Evolutionary conservation across 345 rosid species (phyloP), one percentile per base, ranked within the genome.

Genomic region (Hibiscus trionum): DNA sequence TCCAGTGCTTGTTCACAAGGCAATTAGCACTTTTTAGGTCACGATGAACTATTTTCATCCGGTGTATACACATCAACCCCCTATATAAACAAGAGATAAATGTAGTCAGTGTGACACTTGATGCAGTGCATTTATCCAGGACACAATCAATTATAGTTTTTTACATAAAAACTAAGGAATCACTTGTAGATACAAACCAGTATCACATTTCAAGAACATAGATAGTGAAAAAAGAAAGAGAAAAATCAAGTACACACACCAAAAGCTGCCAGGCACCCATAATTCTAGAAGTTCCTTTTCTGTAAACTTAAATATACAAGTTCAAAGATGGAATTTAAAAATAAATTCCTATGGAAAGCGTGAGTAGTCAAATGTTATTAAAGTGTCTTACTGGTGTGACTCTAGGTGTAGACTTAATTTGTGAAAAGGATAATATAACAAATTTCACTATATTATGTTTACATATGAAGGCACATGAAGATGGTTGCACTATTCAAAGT

Each of bases 11-110:
- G 76, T 71, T 35, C 55, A 92, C 89, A 5, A 95, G 97, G 80
- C 98, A 92, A 71, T 95, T 62, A 33, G 66, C 73, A 42, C 73
- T 71, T 71, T 58, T 62, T 39, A 95, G 83, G 80, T 95, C 99
- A 33, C 96, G 88, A 74, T 95, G 98, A 46, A 88, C 93, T 77
- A 95, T 89, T 85, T 91, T 91, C 99, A 92, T 95, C 61, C 98
- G 84, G 76, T 95, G 99, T 71, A 95, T 85, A 82, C 98, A 95
- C 98, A 95, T 95, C 91, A 95, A 79, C 9, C 99, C 99, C 93
- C 99, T 95, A 50, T 50, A 65, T 44, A 44, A 44, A 14, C 69
- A 42, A 11, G 33, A 44, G 11, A 49, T 11, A 42, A 11, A 50
- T 50, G 4, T 19, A 37, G 52, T 70, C 33, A 70, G 99, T 44